Evolutionary conservation across 805 yeast species (phyloP), one percentile per base, ranked within the genome.

Genomic region (Hanseniaspora occidentalis): DNA sequence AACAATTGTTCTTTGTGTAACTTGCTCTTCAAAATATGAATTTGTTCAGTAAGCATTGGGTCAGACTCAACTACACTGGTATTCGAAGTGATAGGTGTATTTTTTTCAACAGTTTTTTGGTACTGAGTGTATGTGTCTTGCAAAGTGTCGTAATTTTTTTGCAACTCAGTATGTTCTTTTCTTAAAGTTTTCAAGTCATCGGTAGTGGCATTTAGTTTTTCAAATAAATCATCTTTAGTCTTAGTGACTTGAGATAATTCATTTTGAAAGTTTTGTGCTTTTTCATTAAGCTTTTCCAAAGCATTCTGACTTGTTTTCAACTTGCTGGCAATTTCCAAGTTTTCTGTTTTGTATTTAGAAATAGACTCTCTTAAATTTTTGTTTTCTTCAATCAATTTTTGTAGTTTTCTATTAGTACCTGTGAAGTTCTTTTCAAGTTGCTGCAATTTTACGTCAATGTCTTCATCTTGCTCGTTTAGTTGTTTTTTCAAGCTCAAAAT

Each of bases 361-460:
- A 75, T 39, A 41, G 68, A 64, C 7, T 50, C 52, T 27, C 66
- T 57, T 14, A 74, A 51, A n/a, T 52, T 57, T 21, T 57, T 57
- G 46, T 73, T 75, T 43, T 71, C 80, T 3, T 57, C 58, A 1
- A 66, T 51, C 19, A 69, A 51, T 4, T 61, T 56, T 37, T 61
- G 54, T 14, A 71, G 48, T 26, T 65, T 58, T 23, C 53, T 56
- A 44, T 60, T 59, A 5, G 73, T 65, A 21, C 52, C 49, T 18
- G 43, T 44, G 36, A 60, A 60, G 33, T 54, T 61, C 14, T 56
- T 53, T 29, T 54, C 63, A 19, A 65, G 29, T 1, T 56, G 45
- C 4, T 54, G 47, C 19, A 70, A 39, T 43, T 64, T 67, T 4
- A 47, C 46, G 35, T 65, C 66, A 17, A 69, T 45, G 18, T 53